These are phyloP conservation scores for Zoysia pacifica DNA, from an alignment of 176 grass and related monocot species.

Conservation along the genomic window DNA sequence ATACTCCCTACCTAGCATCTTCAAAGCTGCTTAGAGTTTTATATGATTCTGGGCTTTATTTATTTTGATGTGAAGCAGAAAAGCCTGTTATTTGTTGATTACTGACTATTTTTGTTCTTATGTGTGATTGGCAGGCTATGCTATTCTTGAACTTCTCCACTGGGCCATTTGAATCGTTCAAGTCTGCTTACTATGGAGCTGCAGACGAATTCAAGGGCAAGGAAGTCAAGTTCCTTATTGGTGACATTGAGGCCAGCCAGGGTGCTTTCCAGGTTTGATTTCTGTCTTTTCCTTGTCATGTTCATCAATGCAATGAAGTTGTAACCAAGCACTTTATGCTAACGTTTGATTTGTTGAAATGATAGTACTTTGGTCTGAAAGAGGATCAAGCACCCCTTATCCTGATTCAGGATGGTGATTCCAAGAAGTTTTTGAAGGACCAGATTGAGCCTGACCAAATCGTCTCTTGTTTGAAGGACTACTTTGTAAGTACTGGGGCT, in stretches of 20 bases:
- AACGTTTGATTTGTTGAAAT: slow-evolving; percentile 32
- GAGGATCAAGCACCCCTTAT: slow-evolving; percentile 80
- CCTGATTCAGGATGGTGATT: slow-evolving; percentile 66
- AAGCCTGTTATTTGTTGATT: neutral
- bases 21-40: too few relatives aligned
- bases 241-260: slow-evolving; percentile 77
- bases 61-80: neutral
- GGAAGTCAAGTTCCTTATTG: slow-evolving; percentile 86
- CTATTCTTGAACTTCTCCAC: slow-evolving; percentile 82
- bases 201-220: slow-evolving; percentile 72
- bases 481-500: slow-evolving; percentile 47
- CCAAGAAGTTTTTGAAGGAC: slow-evolving; percentile 77
- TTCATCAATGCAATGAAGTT: neutral
- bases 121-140: slow-evolving; percentile 60
- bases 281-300: neutral
- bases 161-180: slow-evolving; percentile 68
- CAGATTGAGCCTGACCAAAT: slow-evolving; percentile 72
- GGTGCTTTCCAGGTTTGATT: slow-evolving; percentile 81
- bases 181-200: slow-evolving; percentile 54
- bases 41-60: neutral
- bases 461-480: slow-evolving; percentile 78
- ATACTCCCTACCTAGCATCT: neutral
- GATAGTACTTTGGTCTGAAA: slow-evolving; percentile 82
- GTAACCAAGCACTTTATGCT: neutral
- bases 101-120: slow-evolving; percentile 17